A percentile compares a stretch with the other conserved stretches of the same genome.
Evolutionary conservation across 2,329 filamentous ascomycete genomes (phyloP).

Genomic region (Cladophialophora immunda): DNA sequence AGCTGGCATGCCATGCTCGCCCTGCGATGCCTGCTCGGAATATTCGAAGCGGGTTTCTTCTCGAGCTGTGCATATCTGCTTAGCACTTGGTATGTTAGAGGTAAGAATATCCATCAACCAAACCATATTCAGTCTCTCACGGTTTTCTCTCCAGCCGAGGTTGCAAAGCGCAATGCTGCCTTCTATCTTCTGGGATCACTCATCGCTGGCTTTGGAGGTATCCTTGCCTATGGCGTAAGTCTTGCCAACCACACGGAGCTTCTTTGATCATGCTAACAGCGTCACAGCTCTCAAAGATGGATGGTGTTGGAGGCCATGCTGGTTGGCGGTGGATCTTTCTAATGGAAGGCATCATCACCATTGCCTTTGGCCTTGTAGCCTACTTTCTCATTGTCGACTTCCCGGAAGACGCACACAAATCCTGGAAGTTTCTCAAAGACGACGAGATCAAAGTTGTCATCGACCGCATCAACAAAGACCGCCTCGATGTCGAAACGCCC

Average conservation of each 20-base stretch:
- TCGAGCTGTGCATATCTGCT: slow-evolving; percentile 74
- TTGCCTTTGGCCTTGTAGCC: slow-evolving; percentile 51
- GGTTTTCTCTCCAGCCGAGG: no score
- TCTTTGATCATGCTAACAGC: no score
- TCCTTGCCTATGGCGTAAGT: slow-evolving; percentile 48
- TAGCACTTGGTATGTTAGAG: slow-evolving; percentile 35
- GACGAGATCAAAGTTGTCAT: slow-evolving; percentile 43
- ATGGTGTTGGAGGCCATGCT: slow-evolving; percentile 65
- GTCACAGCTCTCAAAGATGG: slow-evolving; percentile 52
- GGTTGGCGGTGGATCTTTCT: slow-evolving; percentile 23
- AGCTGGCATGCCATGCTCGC: slow-evolving; percentile 41
- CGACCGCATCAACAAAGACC: slow-evolving; percentile 61
- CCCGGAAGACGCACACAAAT: slow-evolving; percentile 43
- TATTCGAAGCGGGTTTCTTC: slow-evolving; percentile 74
- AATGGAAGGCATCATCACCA: slow-evolving; percentile 45
- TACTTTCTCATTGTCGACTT: slow-evolving; percentile 57
- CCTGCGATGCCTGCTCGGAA: slow-evolving; percentile 62
- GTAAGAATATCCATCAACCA: no score
- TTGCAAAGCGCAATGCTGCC: slow-evolving; percentile 50
- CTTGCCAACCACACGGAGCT: no score
- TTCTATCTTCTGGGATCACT: slow-evolving; percentile 61
- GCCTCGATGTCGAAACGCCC: slow-evolving; percentile 60
- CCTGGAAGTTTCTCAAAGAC: slow-evolving; percentile 48
- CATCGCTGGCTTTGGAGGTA: slow-evolving; percentile 53
- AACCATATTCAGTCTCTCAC: no score